Conservation (phyloP, 1,284 basidiomycete genomes). For the Earliella scabrosa region DNA sequence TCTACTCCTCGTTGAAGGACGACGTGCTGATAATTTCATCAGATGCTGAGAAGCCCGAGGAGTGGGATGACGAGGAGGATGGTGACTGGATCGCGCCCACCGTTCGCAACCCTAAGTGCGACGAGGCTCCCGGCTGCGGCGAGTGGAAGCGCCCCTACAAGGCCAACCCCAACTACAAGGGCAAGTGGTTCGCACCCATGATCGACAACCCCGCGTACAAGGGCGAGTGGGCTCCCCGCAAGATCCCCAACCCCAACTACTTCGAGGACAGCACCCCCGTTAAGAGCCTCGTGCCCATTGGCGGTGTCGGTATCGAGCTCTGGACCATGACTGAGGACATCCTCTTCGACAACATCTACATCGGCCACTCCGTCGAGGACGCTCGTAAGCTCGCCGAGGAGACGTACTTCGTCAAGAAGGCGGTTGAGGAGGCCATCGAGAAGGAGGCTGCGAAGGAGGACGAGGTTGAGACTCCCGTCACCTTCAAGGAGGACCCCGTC, state of each 20-base stretch:
- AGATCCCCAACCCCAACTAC: constrained; percentile 92
- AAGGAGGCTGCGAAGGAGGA: constrained; percentile 38
- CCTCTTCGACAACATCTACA: constrained; percentile 93
- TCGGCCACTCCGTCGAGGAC: constrained; percentile 86
- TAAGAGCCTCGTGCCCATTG: constrained; percentile 84
- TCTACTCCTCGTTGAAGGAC: too few species aligned
- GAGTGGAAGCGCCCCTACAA: constrained; percentile 89
- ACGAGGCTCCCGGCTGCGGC: constrained; percentile 92
- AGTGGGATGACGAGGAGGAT: constrained; percentile 99
- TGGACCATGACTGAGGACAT: constrained; percentile 99
- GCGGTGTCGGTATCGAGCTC: constrained; percentile 94
- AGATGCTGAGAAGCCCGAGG: constrained; percentile 96
- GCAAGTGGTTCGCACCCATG: constrained; percentile 93
- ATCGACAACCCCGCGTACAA: constrained; percentile 98
- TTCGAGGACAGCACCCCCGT: constrained; percentile 91
- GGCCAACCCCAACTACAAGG: constrained; percentile 92
- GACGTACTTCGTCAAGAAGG: constrained; percentile 85
- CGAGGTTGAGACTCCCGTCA: constrained; percentile 58
- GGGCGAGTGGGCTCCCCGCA: constrained; percentile 91
- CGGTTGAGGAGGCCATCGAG: constrained; percentile 64
- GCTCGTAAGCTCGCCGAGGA: constrained; percentile 83
- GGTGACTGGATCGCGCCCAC: constrained; percentile 97
- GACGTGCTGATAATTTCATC: too few species aligned
- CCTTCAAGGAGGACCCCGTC: constrained; percentile 75
- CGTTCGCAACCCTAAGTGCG: constrained; percentile 89